Base-by-base conservation (phyloP, 176 grass and related monocot genomes). In the Oryza brachyantha region DNA sequence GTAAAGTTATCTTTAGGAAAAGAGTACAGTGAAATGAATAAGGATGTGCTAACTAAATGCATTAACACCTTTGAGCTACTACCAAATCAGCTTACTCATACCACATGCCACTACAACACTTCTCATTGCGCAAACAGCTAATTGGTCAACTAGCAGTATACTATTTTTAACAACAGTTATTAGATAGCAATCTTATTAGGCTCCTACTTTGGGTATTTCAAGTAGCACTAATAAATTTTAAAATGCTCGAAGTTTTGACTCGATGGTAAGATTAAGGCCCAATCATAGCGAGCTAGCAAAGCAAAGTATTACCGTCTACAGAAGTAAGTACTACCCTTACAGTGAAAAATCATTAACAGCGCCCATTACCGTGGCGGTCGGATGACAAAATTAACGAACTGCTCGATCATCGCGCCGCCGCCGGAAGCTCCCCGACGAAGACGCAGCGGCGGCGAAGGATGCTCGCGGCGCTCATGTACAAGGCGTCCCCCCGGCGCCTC, bases 341-440 rank as follows among this genome's bases (percentile, higher is more conserved):
- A 66, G 21, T 4, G 21, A 6, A 3, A 45, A 34, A 26, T 13
- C 39, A 77, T 63, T 72, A 24, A 2, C 31, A 66, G 68, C 27
- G 42, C 39, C 39, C 68, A 68, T 72, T 89, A 99, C 96, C 96
- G 93, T 31, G 96, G 96, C 75, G 96, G 96, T 24, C 96, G 92
- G 79, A 99, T 99, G 62, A 99, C 90, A 69, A 99, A 99, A 74
- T 93, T 99, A 77, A 99, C 89, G 79, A 99, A 99, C 72, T 99
- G 96, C 72, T 99, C 92, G 76, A 96, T 99, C 96, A 99, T 99
- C 25, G 85, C 41, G 61, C 60, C 70, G 61, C 60, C 70, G 60
- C 34, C 42, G 60, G 34, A 35, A 74, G 70, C 87, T 81, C 61
- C 36, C 66, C 42, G 14, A 65, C 57, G 82, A 70, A 57, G 64